phyloP scores from a whole-genome alignment of 2,329 filamentous ascomycete genomes.

The Sarocladiaceae sp. region DNA sequence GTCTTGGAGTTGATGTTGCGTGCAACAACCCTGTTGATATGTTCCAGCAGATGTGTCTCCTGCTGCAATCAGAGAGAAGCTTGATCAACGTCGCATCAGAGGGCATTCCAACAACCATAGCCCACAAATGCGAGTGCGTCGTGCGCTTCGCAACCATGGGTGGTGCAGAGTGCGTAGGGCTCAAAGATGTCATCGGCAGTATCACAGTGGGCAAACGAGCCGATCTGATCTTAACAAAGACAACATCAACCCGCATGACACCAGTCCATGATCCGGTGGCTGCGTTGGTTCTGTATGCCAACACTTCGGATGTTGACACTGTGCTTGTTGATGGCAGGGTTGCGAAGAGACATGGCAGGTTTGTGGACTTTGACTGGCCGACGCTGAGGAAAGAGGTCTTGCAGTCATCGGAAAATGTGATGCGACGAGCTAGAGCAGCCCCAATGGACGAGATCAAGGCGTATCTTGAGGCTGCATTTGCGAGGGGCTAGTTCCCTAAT shows the following conservation, averaged over 20 bases:
- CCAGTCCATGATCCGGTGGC: slow-evolving; percentile 41
- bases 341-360: slow-evolving; percentile 27
- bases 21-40: slow-evolving; percentile 12
- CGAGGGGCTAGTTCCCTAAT: not conserved
- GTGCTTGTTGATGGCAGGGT: slow-evolving; percentile 46
- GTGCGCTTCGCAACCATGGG: slow-evolving; percentile 47
- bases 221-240: slow-evolving; percentile 45
- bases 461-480: not conserved
- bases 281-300: slow-evolving; percentile 48
- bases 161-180: slow-evolving; percentile 36
- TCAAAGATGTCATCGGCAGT: slow-evolving; percentile 37
- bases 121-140: slow-evolving; percentile 26
- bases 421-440: not conserved
- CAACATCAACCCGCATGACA: slow-evolving; percentile 16
- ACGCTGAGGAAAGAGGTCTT: not conserved
- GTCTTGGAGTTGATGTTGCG: slow-evolving; percentile 18
- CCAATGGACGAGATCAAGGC: not conserved
- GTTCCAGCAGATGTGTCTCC: not conserved
- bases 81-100: slow-evolving; percentile 9
- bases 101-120: not conserved
- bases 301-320: slow-evolving; percentile 42
- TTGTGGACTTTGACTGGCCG: not conserved
- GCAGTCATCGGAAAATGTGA: not conserved
- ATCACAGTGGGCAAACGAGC: slow-evolving; percentile 41
- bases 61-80: slow-evolving; percentile 7